phyloP scores from a whole-genome alignment of 129 eudicot genomes.

The Flaveria trinervia region DNA sequence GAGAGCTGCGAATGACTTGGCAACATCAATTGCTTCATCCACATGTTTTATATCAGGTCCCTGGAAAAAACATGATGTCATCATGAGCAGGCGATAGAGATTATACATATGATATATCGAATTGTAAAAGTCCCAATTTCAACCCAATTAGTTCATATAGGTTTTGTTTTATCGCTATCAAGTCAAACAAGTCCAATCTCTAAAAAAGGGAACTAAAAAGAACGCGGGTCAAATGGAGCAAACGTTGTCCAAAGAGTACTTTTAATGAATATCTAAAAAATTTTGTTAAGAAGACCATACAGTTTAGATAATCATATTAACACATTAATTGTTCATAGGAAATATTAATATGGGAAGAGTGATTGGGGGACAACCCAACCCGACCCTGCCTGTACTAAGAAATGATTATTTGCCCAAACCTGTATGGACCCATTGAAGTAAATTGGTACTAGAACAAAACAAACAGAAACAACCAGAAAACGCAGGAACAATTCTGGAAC shows the following conservation, averaged over 20 bases:
- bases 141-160: not conserved
- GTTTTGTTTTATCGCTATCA: not conserved
- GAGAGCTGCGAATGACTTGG: constrained; percentile 67
- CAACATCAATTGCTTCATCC: constrained; percentile 74
- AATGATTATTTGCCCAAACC: not conserved
- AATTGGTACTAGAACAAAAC: too few species aligned
- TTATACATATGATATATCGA: not conserved
- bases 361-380: not conserved
- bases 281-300: too few species aligned
- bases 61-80: constrained; percentile 31
- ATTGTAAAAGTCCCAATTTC: not conserved
- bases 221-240: not conserved
- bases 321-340: not conserved
- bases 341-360: not conserved
- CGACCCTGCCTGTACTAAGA: not conserved
- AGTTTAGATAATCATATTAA: not conserved
- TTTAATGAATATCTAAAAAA: not conserved
- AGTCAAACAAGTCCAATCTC: not conserved
- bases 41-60: constrained; percentile 58
- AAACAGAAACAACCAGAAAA: too few species aligned
- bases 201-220: not conserved
- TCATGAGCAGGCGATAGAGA: not conserved
- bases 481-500: too few species aligned
- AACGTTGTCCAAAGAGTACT: not conserved
- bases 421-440: not conserved